Evolutionary conservation across 805 yeast species (phyloP).

Genomic region (Candida nonsorbophila): DNA sequence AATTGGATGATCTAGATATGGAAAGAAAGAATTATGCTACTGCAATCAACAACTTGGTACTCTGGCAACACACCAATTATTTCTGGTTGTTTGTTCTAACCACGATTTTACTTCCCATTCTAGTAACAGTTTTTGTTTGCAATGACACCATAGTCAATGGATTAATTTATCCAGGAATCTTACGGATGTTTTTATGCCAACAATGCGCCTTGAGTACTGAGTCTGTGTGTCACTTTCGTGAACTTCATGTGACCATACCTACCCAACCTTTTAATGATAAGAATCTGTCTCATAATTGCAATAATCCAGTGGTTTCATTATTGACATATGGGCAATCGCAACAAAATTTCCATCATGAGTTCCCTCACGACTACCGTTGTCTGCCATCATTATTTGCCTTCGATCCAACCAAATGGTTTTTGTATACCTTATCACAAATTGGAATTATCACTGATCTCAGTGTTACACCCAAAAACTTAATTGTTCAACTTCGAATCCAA

Average conservation of each 20-base stretch:
- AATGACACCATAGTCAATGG: constrained; percentile 30
- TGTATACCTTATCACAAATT: constrained; percentile 45
- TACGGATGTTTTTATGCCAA: constrained; percentile 68
- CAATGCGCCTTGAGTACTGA: constrained; percentile 75
- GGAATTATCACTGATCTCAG: constrained; percentile 60
- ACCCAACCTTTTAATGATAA: constrained; percentile 44
- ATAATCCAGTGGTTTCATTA: constrained; percentile 49
- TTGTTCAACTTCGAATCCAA: constrained; percentile 48
- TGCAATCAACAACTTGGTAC: constrained; percentile 16
- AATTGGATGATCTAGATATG: constrained; percentile 25
- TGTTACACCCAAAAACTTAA: constrained; percentile 61
- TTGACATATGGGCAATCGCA: constrained; percentile 87
- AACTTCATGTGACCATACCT: constrained; percentile 66
- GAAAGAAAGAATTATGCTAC: constrained; percentile 12
- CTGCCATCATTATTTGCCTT: constrained; percentile 67
- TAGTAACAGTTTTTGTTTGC: constrained; percentile 18
- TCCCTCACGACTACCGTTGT: constrained; percentile 84
- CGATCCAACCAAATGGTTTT: constrained; percentile 84
- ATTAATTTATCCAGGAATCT: constrained; percentile 64
- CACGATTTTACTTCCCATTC: constrained; percentile 23
- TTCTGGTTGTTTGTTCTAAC: constrained; percentile 22
- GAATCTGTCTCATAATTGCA: constrained; percentile 68
- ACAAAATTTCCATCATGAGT: constrained; percentile 93
- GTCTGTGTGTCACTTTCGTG: constrained; percentile 67
- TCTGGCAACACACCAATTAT: constrained; percentile 32